These are phyloP conservation scores for Conidiobolus incongruus DNA, from an alignment of 371 early-diverging fungal species.

Conservation along the genomic window DNA sequence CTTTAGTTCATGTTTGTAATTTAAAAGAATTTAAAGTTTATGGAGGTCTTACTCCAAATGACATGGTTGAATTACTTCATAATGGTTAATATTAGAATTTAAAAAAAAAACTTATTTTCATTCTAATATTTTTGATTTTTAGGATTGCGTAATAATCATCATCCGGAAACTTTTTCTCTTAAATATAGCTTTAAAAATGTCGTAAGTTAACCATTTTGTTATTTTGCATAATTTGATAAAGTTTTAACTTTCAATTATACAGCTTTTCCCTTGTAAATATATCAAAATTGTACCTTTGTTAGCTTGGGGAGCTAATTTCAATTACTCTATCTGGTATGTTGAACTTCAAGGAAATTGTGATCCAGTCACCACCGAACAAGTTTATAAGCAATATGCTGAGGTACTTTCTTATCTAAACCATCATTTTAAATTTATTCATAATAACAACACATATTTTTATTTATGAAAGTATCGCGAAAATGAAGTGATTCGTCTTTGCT, in stretches of 20 bases:
- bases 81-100: conserved; percentile 26
- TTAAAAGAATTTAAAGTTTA: conserved; percentile 88
- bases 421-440: too few relatives aligned
- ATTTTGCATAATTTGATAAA: not conserved
- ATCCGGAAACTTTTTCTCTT: conserved; percentile 72
- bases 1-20: conserved; percentile 79
- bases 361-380: conserved; percentile 29
- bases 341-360: conserved; percentile 60
- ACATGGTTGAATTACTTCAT: conserved; percentile 70
- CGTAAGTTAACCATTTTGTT: too few relatives aligned
- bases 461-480: conserved; percentile 35
- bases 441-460: conserved; percentile 4
- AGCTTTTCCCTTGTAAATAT: conserved; percentile 62
- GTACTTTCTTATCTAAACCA: conserved; percentile 17
- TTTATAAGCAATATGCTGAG: conserved; percentile 30
- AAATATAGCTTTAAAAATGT: conserved; percentile 6
- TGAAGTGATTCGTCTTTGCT: conserved; percentile 55
- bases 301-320: conserved; percentile 83
- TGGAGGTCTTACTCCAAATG: conserved; percentile 53
- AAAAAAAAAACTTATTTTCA: not conserved
- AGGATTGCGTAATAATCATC: conserved; percentile 73
- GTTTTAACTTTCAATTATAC: not conserved
- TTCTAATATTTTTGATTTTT: not conserved
- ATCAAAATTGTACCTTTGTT: conserved; percentile 83
- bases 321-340: conserved; percentile 88